Percentiles rank a stretch among this genome's conserved stretches.
These are phyloP conservation scores for Gastrolobium villosum DNA, from an alignment of 306 rosid genomes.

Conservation along the genomic window DNA sequence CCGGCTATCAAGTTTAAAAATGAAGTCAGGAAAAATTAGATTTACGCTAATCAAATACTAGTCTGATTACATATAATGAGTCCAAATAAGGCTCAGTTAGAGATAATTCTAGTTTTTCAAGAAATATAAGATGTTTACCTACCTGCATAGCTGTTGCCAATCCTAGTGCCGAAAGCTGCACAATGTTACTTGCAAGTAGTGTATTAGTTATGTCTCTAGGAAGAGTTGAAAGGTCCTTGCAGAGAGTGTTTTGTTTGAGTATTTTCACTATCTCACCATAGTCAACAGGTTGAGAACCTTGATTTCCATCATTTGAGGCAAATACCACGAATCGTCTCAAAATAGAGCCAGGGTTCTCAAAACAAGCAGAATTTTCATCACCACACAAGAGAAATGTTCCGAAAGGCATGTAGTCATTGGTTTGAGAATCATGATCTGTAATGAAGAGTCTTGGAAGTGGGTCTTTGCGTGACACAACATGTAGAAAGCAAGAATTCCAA, in stretches of 20 bases:
- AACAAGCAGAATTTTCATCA: conserved; percentile 55
- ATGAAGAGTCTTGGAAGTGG: conserved; percentile 51
- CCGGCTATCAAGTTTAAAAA: conserved; percentile 28
- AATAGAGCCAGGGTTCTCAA: conserved; percentile 57
- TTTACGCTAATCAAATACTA: not conserved
- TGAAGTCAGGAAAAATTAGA: not conserved
- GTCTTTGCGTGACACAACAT: conserved; percentile 62
- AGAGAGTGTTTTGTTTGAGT: no score
- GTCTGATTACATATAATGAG: no score
- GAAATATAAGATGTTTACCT: conserved; percentile 3
- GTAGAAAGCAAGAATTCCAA: conserved; percentile 80
- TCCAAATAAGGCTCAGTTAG: not conserved
- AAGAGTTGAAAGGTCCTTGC: not conserved
- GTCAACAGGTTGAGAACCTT: not conserved
- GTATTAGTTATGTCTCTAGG: conserved; percentile 5
- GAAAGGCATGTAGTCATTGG: conserved; percentile 54
- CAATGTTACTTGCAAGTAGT: conserved; percentile 46
- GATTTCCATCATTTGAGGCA: conserved; percentile 18
- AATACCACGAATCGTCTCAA: conserved; percentile 30
- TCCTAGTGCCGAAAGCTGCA: conserved; percentile 59
- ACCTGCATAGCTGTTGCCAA: conserved; percentile 50
- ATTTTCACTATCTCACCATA: conserved; percentile 52
- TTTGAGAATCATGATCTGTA: not conserved
- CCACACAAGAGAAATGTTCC: conserved; percentile 77
- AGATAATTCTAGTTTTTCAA: not conserved